Evolutionary conservation across 139 green algal species (phyloP).

Genomic region (Chlorella ohadii): DNA sequence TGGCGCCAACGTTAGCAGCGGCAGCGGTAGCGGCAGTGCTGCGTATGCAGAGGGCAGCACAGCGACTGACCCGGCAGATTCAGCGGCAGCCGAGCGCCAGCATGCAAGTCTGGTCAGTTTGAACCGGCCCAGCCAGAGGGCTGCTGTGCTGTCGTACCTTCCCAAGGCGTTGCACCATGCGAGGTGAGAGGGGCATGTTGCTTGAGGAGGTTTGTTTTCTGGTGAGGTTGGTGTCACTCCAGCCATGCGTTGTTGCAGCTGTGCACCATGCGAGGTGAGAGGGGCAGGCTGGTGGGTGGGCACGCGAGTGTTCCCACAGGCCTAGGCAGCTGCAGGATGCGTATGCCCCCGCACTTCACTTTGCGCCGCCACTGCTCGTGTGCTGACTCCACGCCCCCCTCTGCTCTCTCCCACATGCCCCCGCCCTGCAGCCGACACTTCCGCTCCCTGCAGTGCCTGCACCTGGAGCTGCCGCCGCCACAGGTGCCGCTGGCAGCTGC

Average conservation of each 20-base stretch:
- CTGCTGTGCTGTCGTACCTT: not conserved
- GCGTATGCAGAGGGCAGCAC: too few species aligned
- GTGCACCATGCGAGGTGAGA: too few species aligned
- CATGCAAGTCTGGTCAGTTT: too few species aligned
- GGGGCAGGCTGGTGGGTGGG: too few species aligned
- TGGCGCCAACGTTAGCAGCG: too few species aligned
- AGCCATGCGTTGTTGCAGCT: too few species aligned
- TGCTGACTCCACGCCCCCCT: not conserved
- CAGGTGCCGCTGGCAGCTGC: not conserved
- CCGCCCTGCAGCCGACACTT: constrained; percentile 9
- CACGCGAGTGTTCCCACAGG: too few species aligned
- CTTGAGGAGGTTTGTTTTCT: not conserved
- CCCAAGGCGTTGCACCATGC: constrained; percentile 18
- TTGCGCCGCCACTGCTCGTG: too few species aligned
- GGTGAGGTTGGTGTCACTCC: not conserved
- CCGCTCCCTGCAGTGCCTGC: constrained; percentile 1
- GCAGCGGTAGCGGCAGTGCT: not conserved
- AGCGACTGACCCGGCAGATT: too few species aligned
- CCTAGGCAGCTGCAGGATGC: too few species aligned
- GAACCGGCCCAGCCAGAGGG: not conserved
- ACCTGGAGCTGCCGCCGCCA: constrained; percentile 31
- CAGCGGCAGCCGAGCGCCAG: too few species aligned
- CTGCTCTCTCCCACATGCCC: not conserved
- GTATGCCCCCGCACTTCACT: too few species aligned
- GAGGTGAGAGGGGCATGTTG: not conserved